Conservation (phyloP, 768 basidiomycete species). For the Boletus subparvulus region DNA sequence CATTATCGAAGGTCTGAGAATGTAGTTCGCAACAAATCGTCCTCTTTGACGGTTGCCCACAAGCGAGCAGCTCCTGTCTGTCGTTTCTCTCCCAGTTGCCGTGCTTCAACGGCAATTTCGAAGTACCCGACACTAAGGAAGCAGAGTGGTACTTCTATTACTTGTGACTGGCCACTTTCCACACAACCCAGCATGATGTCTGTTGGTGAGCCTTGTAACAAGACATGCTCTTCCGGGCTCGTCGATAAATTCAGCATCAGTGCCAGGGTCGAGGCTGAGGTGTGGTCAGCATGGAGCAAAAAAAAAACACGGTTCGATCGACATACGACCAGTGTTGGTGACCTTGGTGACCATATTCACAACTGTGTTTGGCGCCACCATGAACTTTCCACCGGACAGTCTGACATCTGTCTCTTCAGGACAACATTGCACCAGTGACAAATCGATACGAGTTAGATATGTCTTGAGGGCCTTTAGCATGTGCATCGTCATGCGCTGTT, state of each 20-base stretch:
- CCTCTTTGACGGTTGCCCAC: constrained; percentile 14
- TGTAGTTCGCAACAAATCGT: neutral
- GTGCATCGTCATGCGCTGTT: constrained; percentile 70
- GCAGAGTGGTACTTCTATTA: constrained; percentile 58
- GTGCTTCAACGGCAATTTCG: constrained; percentile 41
- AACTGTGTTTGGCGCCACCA: constrained; percentile 59
- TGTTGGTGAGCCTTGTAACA: constrained; percentile 65
- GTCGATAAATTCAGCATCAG: constrained; percentile 54
- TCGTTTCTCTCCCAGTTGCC: constrained; percentile 20
- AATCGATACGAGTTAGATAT: constrained; percentile 58
- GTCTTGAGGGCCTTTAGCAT: constrained; percentile 80
- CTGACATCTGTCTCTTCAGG: constrained; percentile 17
- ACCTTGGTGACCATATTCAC: constrained; percentile 57
- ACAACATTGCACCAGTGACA: constrained; percentile 47
- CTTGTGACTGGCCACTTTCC: constrained; percentile 49
- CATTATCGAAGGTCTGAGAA: neutral
- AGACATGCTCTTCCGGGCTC: constrained; percentile 61
- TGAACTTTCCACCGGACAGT: constrained; percentile 40
- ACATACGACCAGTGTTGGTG: constrained; percentile 68
- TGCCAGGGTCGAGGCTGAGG: constrained; percentile 49
- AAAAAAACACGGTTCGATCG: neutral
- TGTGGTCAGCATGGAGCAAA: constrained; percentile 8
- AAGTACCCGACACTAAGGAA: constrained; percentile 75
- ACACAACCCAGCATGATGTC: constrained; percentile 68
- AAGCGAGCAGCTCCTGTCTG: constrained; percentile 26